Conservation (phyloP, 2,329 filamentous ascomycete species). For the Coniochaeta sp. region DNA sequence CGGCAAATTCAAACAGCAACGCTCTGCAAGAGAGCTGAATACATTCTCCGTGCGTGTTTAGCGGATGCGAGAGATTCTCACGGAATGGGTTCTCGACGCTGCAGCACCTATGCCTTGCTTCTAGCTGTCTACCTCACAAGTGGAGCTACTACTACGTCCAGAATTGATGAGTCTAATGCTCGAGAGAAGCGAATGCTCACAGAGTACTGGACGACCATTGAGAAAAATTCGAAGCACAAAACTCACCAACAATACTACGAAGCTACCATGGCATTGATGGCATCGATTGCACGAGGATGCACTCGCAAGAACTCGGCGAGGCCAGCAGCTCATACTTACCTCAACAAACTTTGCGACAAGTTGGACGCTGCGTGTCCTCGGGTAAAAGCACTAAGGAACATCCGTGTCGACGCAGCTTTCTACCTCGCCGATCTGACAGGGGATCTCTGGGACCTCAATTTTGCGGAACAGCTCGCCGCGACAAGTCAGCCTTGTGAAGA, state of each 20-base stretch:
- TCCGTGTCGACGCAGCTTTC: conserved; percentile 41
- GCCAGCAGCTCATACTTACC: conserved; percentile 26
- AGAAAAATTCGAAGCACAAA: not conserved
- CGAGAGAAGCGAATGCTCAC: not conserved
- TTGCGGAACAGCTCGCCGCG: conserved; percentile 33
- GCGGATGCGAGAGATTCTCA: not conserved
- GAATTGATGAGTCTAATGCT: not conserved
- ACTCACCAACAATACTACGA: conserved; percentile 19
- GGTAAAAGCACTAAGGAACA: conserved; percentile 22
- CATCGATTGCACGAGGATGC: conserved; percentile 38
- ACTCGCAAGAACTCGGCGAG: conserved; percentile 27
- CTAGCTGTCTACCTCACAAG: not conserved
- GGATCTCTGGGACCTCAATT: conserved; percentile 44
- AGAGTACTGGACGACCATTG: not conserved
- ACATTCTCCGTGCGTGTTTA: not conserved
- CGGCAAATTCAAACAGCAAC: not conserved
- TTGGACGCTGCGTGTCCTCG: conserved; percentile 24
- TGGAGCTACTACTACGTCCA: not conserved
- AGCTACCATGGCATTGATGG: conserved; percentile 29
- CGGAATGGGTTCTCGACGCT: not conserved
- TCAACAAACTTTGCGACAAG: conserved; percentile 30
- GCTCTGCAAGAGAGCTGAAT: not conserved
- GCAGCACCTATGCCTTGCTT: not conserved
- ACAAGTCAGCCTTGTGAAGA: not conserved
- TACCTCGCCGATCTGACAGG: conserved; percentile 43